These are phyloP conservation scores for Anisodus tanguticus DNA, from an alignment of 257 asterid species.

Conservation along the genomic window DNA sequence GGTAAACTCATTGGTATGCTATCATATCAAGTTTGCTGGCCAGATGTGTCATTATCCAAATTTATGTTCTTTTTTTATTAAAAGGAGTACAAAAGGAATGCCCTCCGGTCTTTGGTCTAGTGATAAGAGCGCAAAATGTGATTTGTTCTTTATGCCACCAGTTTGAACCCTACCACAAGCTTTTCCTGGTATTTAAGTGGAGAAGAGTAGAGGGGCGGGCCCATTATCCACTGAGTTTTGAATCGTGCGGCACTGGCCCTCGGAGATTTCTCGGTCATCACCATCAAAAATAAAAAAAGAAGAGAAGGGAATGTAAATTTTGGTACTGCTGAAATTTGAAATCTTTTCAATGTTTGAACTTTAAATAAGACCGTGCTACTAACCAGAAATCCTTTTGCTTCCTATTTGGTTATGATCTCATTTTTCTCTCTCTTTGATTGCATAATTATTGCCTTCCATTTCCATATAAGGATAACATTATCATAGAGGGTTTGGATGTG, in stretches of 20 bases:
- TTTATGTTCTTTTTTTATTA: constrained; percentile 4
- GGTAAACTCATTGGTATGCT: constrained; percentile 1
- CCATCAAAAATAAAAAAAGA: background rate
- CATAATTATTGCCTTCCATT: background rate
- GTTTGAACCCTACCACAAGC: constrained; percentile 6
- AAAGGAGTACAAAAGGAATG: background rate
- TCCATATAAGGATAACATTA: background rate
- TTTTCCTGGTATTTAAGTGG: background rate
- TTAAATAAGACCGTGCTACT: background rate
- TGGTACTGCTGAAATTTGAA: background rate
- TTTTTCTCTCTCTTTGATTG: background rate
- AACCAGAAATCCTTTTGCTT: constrained; percentile 15
- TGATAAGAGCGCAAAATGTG: background rate
- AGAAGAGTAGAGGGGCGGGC: background rate
- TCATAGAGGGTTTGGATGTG: background rate
- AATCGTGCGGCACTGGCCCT: background rate
- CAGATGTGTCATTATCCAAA: constrained; percentile 14
- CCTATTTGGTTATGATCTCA: constrained; percentile 4
- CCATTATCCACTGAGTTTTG: background rate
- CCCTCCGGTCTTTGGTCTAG: background rate
- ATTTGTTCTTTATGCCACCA: background rate
- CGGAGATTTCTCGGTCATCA: background rate
- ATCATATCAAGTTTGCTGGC: background rate
- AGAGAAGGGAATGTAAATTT: background rate
- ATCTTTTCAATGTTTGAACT: background rate